A percentile compares a stretch with the other conserved stretches of the same genome.
Conservation (phyloP, 768 basidiomycete species). For the Antrodiella citrinella region DNA sequence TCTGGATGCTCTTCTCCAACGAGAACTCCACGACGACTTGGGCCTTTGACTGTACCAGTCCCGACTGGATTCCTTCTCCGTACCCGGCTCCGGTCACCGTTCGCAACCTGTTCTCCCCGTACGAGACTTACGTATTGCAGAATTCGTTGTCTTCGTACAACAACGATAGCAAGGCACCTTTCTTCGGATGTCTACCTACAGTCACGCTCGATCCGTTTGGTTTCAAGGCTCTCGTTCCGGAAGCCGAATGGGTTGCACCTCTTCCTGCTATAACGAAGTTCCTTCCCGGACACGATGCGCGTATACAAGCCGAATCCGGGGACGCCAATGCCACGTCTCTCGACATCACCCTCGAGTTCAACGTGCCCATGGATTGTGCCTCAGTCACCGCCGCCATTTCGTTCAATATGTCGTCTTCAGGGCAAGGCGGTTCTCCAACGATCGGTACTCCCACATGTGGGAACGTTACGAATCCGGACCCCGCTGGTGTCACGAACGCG, state of each 20-base stretch:
- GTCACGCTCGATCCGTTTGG: constrained; percentile 67
- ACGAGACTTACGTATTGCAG: constrained; percentile 64
- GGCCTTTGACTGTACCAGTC: constrained; percentile 45
- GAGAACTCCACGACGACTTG: constrained; percentile 69
- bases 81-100: constrained; percentile 53
- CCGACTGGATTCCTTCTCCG: constrained; percentile 74
- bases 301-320: constrained; percentile 42
- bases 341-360: constrained; percentile 74
- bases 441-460: constrained; percentile 42
- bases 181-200: constrained; percentile 60
- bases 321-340: constrained; percentile 47
- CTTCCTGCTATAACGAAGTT: constrained; percentile 74
- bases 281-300: constrained; percentile 79
- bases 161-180: constrained; percentile 51
- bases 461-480: constrained; percentile 37
- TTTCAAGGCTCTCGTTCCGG: constrained; percentile 77
- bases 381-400: constrained; percentile 56
- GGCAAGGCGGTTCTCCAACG: constrained; percentile 47
- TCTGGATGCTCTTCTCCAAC: constrained; percentile 85
- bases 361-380: constrained; percentile 63
- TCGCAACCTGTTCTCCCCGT: constrained; percentile 75
- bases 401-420: constrained; percentile 64
- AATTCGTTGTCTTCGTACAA: constrained; percentile 60
- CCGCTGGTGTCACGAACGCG: constrained; percentile 44
- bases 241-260: constrained; percentile 56